phyloP scores from a whole-genome alignment of 768 basidiomycete species.

The Kwoniella newhampshirensis region DNA sequence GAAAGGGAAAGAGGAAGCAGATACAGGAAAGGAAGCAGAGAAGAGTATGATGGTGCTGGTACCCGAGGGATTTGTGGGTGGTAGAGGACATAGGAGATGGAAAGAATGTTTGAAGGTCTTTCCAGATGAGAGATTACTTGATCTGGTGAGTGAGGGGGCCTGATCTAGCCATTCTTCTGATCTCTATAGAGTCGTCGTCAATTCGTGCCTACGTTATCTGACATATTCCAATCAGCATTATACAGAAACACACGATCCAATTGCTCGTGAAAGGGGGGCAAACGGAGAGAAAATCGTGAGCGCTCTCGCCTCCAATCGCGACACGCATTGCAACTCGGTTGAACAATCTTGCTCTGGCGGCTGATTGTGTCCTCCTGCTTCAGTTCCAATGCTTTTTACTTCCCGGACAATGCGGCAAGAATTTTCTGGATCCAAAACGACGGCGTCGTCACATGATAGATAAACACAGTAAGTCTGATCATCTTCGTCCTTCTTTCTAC shows the following conservation, averaged over 20 bases:
- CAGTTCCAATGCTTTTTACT: conserved; percentile 77
- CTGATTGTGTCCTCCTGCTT: background rate
- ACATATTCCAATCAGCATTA: conserved; percentile 43
- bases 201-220: too few species aligned
- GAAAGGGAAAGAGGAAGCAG: conserved; percentile 5
- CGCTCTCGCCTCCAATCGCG: conserved; percentile 28
- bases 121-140: conserved; percentile 74
- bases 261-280: conserved; percentile 72
- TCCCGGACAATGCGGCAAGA: conserved; percentile 57
- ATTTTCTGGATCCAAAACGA: conserved; percentile 71
- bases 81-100: conserved; percentile 11
- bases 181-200: too few species aligned
- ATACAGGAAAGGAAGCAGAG: conserved; percentile 3
- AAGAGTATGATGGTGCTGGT: conserved; percentile 4
- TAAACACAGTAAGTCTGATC: conserved; percentile 59
- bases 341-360: too few species aligned
- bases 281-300: conserved; percentile 82
- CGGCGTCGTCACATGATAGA: conserved; percentile 79
- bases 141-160: conserved; percentile 64
- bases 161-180: background rate
- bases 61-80: conserved; percentile 29
- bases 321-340: too few species aligned
- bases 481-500: too few species aligned
- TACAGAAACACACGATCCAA: conserved; percentile 77
- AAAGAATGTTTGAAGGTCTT: conserved; percentile 74